phyloP scores from a whole-genome alignment of 805 yeast genomes.

The Monosporozyma solicola region DNA sequence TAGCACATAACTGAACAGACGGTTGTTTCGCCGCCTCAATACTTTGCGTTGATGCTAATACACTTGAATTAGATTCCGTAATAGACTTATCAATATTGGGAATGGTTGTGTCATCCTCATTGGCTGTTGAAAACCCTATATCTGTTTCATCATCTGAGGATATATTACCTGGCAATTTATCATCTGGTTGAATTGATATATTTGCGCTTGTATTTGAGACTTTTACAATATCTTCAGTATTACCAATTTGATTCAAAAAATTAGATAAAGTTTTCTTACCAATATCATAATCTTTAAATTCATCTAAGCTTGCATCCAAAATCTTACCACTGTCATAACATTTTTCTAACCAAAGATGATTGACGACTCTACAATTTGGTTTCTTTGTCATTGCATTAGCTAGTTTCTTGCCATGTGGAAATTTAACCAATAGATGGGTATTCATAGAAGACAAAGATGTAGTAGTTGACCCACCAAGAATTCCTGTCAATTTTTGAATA shows the following conservation, averaged over 20 bases:
- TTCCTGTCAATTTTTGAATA: conserved; percentile 49
- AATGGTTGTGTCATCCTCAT: conserved; percentile 6
- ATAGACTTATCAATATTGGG: neutral
- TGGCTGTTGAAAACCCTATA: neutral
- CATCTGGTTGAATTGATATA: neutral
- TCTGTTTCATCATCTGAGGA: neutral
- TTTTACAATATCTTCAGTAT: neutral
- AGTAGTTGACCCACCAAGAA: conserved; percentile 72
- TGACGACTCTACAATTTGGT: conserved; percentile 39
- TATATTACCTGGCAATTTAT: neutral
- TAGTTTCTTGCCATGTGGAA: conserved; percentile 63
- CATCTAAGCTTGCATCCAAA: neutral
- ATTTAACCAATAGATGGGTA: conserved; percentile 64
- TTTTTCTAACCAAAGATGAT: conserved; percentile 86
- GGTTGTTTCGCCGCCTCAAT: neutral
- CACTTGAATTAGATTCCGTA: neutral
- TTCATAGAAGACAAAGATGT: conserved; percentile 53
- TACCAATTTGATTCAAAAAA: conserved; percentile 9
- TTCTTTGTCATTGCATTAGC: conserved; percentile 66
- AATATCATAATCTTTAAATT: conserved; percentile 6
- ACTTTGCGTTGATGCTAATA: neutral
- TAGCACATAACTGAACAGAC: neutral
- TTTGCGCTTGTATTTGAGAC: neutral
- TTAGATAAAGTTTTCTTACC: conserved; percentile 9
- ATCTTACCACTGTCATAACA: conserved; percentile 34